A percentile compares a stretch with the other conserved stretches of the same genome.
These are phyloP conservation scores for Ampelomyces quisqualis DNA, from an alignment of 2,329 filamentous ascomycete genomes.

Conservation along the genomic window DNA sequence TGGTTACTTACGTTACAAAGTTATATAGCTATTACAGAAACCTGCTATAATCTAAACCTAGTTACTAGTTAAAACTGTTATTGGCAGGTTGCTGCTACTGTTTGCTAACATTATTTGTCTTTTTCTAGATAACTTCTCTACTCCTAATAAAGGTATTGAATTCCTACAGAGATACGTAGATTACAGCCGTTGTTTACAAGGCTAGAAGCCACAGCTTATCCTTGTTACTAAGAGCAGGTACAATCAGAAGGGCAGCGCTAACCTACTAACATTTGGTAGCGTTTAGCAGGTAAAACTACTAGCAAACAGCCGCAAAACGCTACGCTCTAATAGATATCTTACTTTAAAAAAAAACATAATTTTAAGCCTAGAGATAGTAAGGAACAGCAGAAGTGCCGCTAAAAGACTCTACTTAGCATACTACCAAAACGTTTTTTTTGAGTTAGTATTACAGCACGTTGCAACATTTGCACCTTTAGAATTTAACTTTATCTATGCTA, in stretches of 20 bases:
- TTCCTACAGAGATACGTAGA: conserved; percentile 7
- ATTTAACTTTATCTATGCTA: conserved; percentile 12
- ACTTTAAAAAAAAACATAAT: conserved; percentile 7
- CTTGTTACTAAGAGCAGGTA: conserved; percentile 9
- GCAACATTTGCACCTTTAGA: background rate
- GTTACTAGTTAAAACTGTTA: no score
- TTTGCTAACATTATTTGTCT: conserved; percentile 16
- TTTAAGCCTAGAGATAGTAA: conserved; percentile 7
- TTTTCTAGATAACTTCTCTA: conserved; percentile 17
- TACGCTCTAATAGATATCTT: conserved; percentile 3
- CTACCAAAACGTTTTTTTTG: conserved; percentile 12
- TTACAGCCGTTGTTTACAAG: background rate
- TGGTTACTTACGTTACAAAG: conserved; percentile 2
- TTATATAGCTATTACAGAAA: conserved; percentile 5
- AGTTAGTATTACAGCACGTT: conserved; percentile 8
- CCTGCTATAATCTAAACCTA: background rate
- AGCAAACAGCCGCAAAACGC: background rate
- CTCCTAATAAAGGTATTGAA: conserved; percentile 4
- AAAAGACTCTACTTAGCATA: conserved; percentile 12
- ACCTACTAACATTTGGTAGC: conserved; percentile 1
- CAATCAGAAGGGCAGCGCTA: background rate
- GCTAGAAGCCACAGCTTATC: conserved; percentile 11
- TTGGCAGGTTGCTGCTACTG: conserved; percentile 9
- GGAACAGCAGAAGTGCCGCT: conserved; percentile 3
- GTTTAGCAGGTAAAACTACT: conserved; percentile 1